These are phyloP conservation scores for Trichaptum fuscoviolaceum DNA, from an alignment of 768 basidiomycete genomes.

Conservation along the genomic window DNA sequence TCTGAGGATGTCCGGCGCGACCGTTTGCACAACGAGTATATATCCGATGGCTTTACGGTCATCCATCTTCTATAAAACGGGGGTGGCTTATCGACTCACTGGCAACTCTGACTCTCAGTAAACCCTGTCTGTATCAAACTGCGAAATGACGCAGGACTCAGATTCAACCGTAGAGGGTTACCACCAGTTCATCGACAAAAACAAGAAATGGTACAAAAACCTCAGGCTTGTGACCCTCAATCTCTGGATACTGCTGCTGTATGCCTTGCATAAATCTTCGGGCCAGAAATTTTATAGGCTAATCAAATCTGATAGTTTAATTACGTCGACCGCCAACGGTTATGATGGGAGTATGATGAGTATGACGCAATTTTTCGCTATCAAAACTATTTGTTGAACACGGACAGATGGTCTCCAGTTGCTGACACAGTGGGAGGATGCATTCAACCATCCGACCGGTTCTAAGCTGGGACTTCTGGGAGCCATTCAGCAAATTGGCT, in stretches of 20 bases:
- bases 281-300: background rate
- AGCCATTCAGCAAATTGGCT: constrained; percentile 44
- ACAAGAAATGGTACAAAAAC: constrained; percentile 17
- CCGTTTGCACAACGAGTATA: background rate
- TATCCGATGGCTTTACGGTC: background rate
- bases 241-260: constrained; percentile 18
- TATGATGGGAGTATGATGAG: constrained; percentile 31
- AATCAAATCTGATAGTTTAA: constrained; percentile 13
- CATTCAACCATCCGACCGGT: constrained; percentile 24
- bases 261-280: constrained; percentile 1
- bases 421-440: constrained; percentile 22
- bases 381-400: background rate
- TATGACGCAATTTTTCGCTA: constrained; percentile 1
- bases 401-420: constrained; percentile 23
- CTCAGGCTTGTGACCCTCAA: constrained; percentile 18
- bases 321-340: constrained; percentile 29
- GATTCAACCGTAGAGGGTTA: constrained; percentile 1
- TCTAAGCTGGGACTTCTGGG: constrained; percentile 56
- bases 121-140: background rate
- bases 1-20: background rate
- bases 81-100: background rate
- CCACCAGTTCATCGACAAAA: constrained; percentile 13
- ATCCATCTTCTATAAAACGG: background rate
- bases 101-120: background rate
- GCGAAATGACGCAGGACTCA: background rate